Evolutionary conservation across 805 yeast genomes (phyloP).

Genomic region (Myxozyma kluyveri): DNA sequence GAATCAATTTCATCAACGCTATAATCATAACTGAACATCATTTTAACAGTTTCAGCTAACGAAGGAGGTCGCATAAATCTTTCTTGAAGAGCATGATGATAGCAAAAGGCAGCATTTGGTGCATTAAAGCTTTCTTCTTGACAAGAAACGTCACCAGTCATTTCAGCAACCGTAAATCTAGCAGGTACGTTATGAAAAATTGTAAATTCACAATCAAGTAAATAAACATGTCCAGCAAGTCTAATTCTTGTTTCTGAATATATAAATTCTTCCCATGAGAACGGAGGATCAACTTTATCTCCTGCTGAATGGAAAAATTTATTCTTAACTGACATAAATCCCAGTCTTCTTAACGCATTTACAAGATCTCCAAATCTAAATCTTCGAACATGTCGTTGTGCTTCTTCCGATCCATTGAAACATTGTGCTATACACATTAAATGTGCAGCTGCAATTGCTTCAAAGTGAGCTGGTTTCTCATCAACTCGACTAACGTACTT

Average conservation of each 20-base stretch:
- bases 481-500: background rate
- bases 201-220: constrained; percentile 9
- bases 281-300: background rate
- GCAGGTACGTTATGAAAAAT: constrained; percentile 11
- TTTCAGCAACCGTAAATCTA: constrained; percentile 4
- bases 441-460: constrained; percentile 7
- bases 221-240: background rate
- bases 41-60: background rate
- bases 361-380: constrained; percentile 5
- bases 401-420: constrained; percentile 7
- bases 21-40: background rate
- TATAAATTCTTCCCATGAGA: constrained; percentile 4
- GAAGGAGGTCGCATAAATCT: background rate
- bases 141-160: constrained; percentile 9
- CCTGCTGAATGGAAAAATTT: background rate
- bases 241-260: constrained; percentile 1
- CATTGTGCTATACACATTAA: constrained; percentile 6
- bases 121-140: constrained; percentile 6
- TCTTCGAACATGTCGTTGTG: constrained; percentile 9
- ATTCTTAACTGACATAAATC: background rate
- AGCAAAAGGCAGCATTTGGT: constrained; percentile 3
- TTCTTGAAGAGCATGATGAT: background rate
- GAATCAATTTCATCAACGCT: background rate
- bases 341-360: constrained; percentile 1
- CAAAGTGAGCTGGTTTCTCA: background rate